Base-by-base conservation (phyloP, 192 early-diverging fungal genomes). In the Rhizophagus clarus region DNA sequence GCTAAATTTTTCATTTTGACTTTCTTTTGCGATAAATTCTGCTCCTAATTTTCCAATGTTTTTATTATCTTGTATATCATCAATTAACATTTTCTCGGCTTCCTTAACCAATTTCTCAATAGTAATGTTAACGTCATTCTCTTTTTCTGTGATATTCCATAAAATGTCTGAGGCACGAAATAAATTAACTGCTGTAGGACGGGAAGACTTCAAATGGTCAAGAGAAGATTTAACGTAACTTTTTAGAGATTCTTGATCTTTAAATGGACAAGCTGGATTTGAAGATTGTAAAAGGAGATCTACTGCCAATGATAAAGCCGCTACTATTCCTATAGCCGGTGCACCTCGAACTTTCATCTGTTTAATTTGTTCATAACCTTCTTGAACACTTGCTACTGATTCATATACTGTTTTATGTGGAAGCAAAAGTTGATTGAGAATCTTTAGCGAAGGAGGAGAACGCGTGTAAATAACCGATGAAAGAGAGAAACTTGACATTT, bases 321-420 rank as follows among this genome's bases (percentile, higher is more conserved):
- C 98, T 26, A 98, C 96, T 72, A 99, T 97, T 79, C 96, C 98
- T 77, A 99, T 99, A 20, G 98, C 98, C 9, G 98, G 98, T 5
- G 98, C 97, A 17, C 94, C 94, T 68, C 93, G 89, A 8, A 91
- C 91, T 87, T 97, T 97, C 98, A 99, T 99, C 63, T 91, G 91
- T 81, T 92, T 91, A 82, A 99, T 99, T 37, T 92, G 94, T 66
- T 87, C 85, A 86, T 98, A 96, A 9, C 96, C 97, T 15, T 93
- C 87, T 72, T 89, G 83, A 45, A 91, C 79, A 29, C 82, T 88
- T 9, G 60, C 15, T 73, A 97, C 89, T 9, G 84, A 80, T 78
- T 96, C 90, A 86, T 94, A 97, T 29, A 92, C 83, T 76, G 91
- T 91, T 78, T 90, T 87, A 82, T 95, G 97, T 32, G 97, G 98